A percentile compares a stretch with the other conserved stretches of the same genome.
These are phyloP conservation scores for Catenaria anguillulae DNA, from an alignment of 371 early-diverging fungal species.

Conservation along the genomic window DNA sequence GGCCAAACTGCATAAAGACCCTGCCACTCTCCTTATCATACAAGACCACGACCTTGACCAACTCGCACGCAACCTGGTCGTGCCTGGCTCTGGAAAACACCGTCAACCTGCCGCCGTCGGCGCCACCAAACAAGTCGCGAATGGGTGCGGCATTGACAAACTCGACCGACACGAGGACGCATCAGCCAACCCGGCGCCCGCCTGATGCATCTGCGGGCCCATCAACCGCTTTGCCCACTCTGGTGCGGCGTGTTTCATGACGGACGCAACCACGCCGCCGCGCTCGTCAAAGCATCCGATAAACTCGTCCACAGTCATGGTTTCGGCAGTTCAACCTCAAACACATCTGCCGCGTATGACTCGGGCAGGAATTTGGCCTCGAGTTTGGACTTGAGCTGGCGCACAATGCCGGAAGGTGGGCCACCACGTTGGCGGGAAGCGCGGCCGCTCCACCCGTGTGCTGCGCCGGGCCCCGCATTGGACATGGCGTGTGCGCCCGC, in stretches of 20 bases:
- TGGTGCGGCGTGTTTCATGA: not conserved
- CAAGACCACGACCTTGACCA: not conserved
- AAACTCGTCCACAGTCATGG: conserved; percentile 5
- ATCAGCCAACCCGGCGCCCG: no score
- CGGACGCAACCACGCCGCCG: not conserved
- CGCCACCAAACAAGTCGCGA: not conserved
- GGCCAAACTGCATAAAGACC: not conserved
- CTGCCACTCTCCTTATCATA: not conserved
- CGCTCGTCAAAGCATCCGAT: not conserved
- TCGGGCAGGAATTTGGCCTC: no score
- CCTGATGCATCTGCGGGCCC: no score
- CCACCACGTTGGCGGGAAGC: no score
- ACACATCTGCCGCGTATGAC: not conserved
- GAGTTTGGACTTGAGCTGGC: no score
- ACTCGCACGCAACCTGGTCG: not conserved
- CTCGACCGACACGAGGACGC: not conserved
- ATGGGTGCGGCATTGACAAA: not conserved
- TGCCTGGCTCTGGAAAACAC: not conserved
- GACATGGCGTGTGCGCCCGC: not conserved
- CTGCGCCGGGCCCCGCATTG: not conserved
- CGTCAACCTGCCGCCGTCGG: not conserved
- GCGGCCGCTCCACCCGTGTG: no score
- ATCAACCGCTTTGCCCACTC: no score
- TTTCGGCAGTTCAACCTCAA: not conserved
- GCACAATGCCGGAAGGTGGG: no score